phyloP scores from a whole-genome alignment of 1,139 yeast genomes.

The Suhomyces panamericanus region DNA sequence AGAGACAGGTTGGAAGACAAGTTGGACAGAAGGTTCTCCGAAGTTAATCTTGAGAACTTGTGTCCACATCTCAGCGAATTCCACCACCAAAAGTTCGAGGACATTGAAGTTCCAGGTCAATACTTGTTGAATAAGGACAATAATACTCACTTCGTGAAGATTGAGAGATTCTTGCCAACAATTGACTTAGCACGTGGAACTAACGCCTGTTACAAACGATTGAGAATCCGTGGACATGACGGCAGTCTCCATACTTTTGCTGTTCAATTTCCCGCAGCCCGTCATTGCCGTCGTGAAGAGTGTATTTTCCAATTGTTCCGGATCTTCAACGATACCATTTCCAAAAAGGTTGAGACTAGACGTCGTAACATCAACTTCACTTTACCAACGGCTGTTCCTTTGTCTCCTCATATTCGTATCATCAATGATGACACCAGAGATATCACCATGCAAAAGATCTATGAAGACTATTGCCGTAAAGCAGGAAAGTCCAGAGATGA shows the following conservation, averaged over 20 bases:
- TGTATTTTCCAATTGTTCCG: conserved; percentile 89
- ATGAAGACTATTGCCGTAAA: conserved; percentile 81
- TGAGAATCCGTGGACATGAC: conserved; percentile 90
- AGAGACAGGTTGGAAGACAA: conserved; percentile 89
- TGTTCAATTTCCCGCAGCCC: conserved; percentile 96
- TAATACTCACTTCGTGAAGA: conserved; percentile 85
- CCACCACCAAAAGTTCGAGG: conserved; percentile 97
- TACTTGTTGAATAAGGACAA: conserved; percentile 80
- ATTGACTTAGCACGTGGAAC: conserved; percentile 89
- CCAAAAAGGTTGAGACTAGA: conserved; percentile 83
- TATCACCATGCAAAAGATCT: conserved; percentile 79
- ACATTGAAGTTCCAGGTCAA: conserved; percentile 97
- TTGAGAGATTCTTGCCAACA: conserved; percentile 88
- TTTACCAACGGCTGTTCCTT: conserved; percentile 87
- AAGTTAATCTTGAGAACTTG: conserved; percentile 79
- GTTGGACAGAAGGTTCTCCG: conserved; percentile 77
- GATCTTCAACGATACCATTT: conserved; percentile 76
- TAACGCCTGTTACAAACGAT: conserved; percentile 86
- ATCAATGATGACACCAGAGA: conserved; percentile 81
- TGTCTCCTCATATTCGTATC: conserved; percentile 92
- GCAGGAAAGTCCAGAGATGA: conserved; percentile 81
- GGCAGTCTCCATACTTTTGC: conserved; percentile 92
- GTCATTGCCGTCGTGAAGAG: conserved; percentile 96
- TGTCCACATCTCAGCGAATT: conserved; percentile 96
- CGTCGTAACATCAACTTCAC: conserved; percentile 84